Base-by-base conservation (phyloP, 2,329 filamentous ascomycete species). In the Calycina herbarum region DNA sequence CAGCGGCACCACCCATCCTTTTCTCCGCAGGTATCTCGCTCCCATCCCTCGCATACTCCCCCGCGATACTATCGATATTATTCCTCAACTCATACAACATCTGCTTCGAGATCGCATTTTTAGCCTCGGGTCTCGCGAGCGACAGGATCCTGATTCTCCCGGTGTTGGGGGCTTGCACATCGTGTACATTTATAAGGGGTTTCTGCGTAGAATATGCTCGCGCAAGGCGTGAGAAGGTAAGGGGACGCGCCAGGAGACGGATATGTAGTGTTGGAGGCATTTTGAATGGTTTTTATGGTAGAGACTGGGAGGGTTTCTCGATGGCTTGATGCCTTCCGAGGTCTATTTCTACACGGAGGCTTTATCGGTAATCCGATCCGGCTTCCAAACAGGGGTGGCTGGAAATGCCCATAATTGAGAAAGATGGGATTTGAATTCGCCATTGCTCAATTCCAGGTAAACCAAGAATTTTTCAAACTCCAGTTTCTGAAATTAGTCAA, bases 81-180 rank as follows among this genome's bases (percentile, higher is more conserved):
- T 85, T 82, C 61, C 86, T 85, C 65, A 99, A 83, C 59, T 89
- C 85, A 3, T 86, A 79, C 61, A 99, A 85, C 45, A 99, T 83
- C 65, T 89, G 86, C 66, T 83, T 85, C 0, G 94, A 98, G 75
- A 99, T 91, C 71, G 95, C 95, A 79, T 99, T 99, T 74, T 94
- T 91, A 42, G 94, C 90, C 8, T 85, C 78, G 0, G 93, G 93
- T 3, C 93, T 86, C 80, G 97, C 95, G 71, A 99, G 85, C 68
- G 68, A 94, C 90, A 98, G 87, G 70, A 98, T 85, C 66, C 93
- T 89, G 79, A 98, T 95, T 80, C 90, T 90, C 70, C 94, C 95
- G 11, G 54, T 68, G 42, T 65, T 51, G 10, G 70, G 70, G 1
- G 67, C 66, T 29, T 54, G 67, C 7, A 70, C 60, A 56, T 71